Evolutionary conservation across 768 basidiomycete species (phyloP), one percentile per base, ranked within the genome.

Genomic region (Tephrocybe rancida): DNA sequence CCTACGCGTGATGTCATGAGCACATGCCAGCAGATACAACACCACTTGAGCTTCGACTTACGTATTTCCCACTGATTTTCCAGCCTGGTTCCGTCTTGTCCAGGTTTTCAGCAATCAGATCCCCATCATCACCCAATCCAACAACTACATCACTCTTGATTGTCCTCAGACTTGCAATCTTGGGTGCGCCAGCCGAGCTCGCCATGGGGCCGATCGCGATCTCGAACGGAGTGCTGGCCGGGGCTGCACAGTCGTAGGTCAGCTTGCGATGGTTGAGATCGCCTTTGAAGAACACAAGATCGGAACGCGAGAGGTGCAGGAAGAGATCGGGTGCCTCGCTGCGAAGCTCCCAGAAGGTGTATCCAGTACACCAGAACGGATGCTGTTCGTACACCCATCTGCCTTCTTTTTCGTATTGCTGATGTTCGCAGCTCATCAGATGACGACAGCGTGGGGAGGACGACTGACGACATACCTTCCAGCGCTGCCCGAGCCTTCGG

Each of bases 61-160:
- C 93, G 64, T 94, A 95, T 92, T 95, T 95, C 43, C 94, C 94
- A 45, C 90, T 92, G 64, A 97, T 96, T 76, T 94, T 95, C 95
- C 95, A 98, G 45, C 95, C 95, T 16, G 89, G 85, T 65, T 97
- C 93, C 24, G 81, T 78, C 62, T 88, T 77, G 68, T 96, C 92
- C n/a, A 97, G 76, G 52, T 77, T 80, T 68, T 92, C 88, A 2
- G 91, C 92, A 32, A 84, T 71, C 41, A 74, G 74, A 58, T 92
- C 88, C 3, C 87, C 86, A 10, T 87, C 71, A 7, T 76, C 67
- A 30, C 88, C 90, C 24, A 93, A 73, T 5, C 92, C 92, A 38
- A 96, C 94, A 3, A 98, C 94, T 38, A 97, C 95, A 62, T 98
- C 95, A 57, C 88, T 91, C 75, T 98, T 98, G 76, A 98, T 86